Base-by-base conservation (phyloP, 2,329 filamentous ascomycete species). In the Diplodia scrobiculata region DNA sequence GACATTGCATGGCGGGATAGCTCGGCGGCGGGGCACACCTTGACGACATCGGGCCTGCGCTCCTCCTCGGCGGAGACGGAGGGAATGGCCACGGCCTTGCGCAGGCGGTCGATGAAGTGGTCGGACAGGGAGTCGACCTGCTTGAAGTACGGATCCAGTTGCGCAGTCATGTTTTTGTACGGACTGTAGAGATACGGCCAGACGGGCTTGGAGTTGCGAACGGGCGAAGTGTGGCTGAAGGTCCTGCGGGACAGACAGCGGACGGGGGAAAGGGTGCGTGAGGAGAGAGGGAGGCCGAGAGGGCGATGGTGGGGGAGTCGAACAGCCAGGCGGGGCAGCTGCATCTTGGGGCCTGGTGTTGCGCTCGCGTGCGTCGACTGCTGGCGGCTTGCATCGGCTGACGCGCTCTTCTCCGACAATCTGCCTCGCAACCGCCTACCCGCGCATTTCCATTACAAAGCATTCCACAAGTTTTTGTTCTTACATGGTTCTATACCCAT, bases 21-120 rank as follows among this genome's bases (percentile, higher is more conserved):
- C 17, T 29, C 50, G n/a, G n/a, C 3, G 41, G 63, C 41, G 17
- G 63, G 36, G 73, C 76, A 66, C 76, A 86, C 85, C 79, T 89
- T 91, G 75, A 99, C 87, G 69, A 99, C 95, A 84, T 99, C 93
- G 65, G 89, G 89, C 68, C 95, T 89, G 75, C 91, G 89, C 72
- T 90, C 89, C 75, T 95, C 92, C 69, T 97, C 93, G 55, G 94
- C 91, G 38, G 94, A 98, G 77, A 99, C 86, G 69, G 95, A 99
- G 21, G 95, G 95, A 73, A 99, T 99, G 63, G 93, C 94, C 68
- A 99, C 95, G 65, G 95, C 95, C 79, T 93, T 88, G 75, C 91
- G 86, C 68, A 99, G 87, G 72, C 94, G 89, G 73, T 96, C 90
- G 79, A 97, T 96, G 81, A 97, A 97, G 76, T 87, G 83, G 71